A percentile compares a stretch with the other conserved stretches of the same genome.
These are phyloP conservation scores for Albifimbria verrucaria DNA, from an alignment of 2,329 filamentous ascomycete genomes.

Conservation along the genomic window DNA sequence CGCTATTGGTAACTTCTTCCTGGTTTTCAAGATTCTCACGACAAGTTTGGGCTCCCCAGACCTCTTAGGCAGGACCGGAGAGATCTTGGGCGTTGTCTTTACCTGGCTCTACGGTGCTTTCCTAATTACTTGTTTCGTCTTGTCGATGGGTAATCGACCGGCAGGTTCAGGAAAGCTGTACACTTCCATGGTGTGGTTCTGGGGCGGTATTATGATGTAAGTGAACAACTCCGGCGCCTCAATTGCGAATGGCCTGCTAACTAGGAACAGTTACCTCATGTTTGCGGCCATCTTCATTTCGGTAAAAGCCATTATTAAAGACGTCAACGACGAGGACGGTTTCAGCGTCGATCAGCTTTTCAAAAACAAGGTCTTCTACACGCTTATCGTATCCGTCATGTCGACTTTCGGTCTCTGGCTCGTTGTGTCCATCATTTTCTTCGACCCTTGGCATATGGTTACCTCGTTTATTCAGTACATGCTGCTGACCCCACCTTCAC, in stretches of 20 bases:
- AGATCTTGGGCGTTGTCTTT: slow-evolving; percentile 82
- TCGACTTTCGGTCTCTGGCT: slow-evolving; percentile 95
- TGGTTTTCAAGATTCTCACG: slow-evolving; percentile 96
- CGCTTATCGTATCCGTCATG: slow-evolving; percentile 85
- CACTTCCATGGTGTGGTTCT: slow-evolving; percentile 97
- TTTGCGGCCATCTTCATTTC: slow-evolving; percentile 96
- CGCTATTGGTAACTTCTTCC: slow-evolving; percentile 96
- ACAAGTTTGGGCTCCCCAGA: slow-evolving; percentile 69
- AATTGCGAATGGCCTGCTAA: slow-evolving; percentile 15
- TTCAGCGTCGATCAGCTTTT: slow-evolving; percentile 75
- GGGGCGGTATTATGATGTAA: slow-evolving; percentile 90
- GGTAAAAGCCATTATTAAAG: slow-evolving; percentile 74
- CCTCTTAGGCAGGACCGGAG: slow-evolving; percentile 73
- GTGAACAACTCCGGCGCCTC: slow-evolving; percentile 24
- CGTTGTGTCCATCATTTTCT: slow-evolving; percentile 85
- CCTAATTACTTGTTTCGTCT: slow-evolving; percentile 89
- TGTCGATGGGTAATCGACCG: slow-evolving; percentile 90
- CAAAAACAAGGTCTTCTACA: slow-evolving; percentile 86
- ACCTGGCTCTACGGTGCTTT: slow-evolving; percentile 95
- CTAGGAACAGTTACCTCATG: slow-evolving; percentile 66
- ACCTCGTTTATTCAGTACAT: slow-evolving; percentile 95
- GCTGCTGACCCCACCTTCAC: slow-evolving; percentile 91
- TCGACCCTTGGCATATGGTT: slow-evolving; percentile 99
- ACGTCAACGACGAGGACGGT: slow-evolving; percentile 56
- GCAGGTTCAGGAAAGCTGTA: slow-evolving; percentile 93